Base-by-base conservation (phyloP, 176 grass and related monocot species). In the Oryza officinalis region DNA sequence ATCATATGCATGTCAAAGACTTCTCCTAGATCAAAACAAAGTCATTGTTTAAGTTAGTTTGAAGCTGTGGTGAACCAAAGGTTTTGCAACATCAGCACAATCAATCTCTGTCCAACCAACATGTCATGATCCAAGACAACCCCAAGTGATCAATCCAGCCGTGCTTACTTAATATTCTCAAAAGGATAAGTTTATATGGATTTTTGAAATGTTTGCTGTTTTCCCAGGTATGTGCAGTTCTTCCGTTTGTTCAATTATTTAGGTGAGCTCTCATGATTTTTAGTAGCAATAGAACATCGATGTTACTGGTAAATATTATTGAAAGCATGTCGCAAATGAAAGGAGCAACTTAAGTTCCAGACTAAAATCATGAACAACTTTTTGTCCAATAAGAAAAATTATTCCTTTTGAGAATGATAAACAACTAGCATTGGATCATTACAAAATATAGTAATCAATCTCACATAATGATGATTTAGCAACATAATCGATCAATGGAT, bases 31-130 rank as follows among this genome's bases (percentile, higher is more conserved):
- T 69, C 72, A 83, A 45, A 20, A 38, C 37, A 38, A 43, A 65
- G 79, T 31, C 76, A 79, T 22, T 83, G 46, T 73, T 72, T 40
- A 86, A 6, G 77, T 64, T 78, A 72, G 43, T 77, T 64, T 30
- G 20, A 13, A 78, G 66, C 27, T 38, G 68, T 38, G 22, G 15
- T 65, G 49, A 5, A 82, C 22, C 28, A 65, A 47, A 80, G 40
- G 71, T 82, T 83, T 43, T 32, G 80, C 40, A 71, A 65, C 50
- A 77, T 10, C 18, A 18, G 57, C 14, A 37, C 50, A 28, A 82
- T 47, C 22, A 71, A 27, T 54, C 30, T 81, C 15, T 47, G 43
- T 59, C 63, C 30, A 69, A 77, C 50, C 17, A 82, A 17, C 38
- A 35, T 37, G 37, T 33, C 71, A 63, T 25, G 10, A 76, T 12